Conservation (phyloP, 345 rosid genomes). For the Lepidium sativum region DNA sequence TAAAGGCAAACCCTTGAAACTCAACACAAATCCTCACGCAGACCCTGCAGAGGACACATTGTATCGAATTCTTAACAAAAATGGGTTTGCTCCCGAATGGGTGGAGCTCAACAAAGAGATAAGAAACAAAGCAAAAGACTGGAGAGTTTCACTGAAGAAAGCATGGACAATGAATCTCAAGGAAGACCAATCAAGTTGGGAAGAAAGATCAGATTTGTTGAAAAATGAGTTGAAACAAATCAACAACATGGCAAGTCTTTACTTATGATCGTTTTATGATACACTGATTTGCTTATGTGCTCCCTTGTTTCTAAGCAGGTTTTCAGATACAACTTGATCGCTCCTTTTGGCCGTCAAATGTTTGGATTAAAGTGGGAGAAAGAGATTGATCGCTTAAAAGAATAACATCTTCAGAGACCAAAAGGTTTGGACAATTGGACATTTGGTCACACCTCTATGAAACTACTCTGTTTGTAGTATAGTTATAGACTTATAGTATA, state of each 20-base stretch:
- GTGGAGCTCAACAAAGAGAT: constrained; percentile 88
- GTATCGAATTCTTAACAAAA: constrained; percentile 72
- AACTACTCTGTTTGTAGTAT: neutral
- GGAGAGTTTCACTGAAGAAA: constrained; percentile 63
- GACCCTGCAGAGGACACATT: constrained; percentile 91
- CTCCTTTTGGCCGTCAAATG: constrained; percentile 88
- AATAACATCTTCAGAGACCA: constrained; percentile 15
- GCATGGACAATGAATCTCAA: constrained; percentile 50
- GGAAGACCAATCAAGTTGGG: constrained; percentile 50
- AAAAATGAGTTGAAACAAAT: constrained; percentile 54
- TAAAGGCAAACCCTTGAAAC: constrained; percentile 82
- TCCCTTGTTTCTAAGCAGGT: constrained; percentile 38
- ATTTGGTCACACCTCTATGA: constrained; percentile 11
- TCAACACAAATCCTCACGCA: constrained; percentile 56
- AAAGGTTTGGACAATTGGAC: neutral
- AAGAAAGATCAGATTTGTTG: constrained; percentile 34
- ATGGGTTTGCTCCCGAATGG: constrained; percentile 89
- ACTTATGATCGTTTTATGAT: neutral
- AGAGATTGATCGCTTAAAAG: constrained; percentile 56
- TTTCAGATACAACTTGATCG: constrained; percentile 72
- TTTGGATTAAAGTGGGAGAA: constrained; percentile 83
- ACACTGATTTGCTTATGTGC: neutral
- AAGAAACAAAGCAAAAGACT: constrained; percentile 42
- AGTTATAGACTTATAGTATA: too few species aligned
- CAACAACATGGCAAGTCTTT: constrained; percentile 52